phyloP scores from a whole-genome alignment of 495 filamentous ascomycete species.

The Podospora sp. region DNA sequence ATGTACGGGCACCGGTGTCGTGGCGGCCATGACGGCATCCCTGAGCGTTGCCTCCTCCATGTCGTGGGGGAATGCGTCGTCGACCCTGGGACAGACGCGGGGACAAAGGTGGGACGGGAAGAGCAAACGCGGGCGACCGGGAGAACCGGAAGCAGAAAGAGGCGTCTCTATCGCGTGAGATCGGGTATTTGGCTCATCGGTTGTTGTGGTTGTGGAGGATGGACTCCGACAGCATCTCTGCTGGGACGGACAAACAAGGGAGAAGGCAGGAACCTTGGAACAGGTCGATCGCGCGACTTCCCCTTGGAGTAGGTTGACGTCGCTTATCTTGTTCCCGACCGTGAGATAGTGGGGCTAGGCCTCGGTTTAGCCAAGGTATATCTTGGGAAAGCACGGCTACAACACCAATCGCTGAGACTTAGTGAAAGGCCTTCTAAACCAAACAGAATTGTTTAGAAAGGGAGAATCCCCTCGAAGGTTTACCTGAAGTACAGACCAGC shows the following conservation, averaged over 20 bases:
- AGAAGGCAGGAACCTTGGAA: neutral
- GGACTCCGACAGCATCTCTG: neutral
- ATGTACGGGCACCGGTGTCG: conserved; percentile 9
- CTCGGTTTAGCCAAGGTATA: neutral
- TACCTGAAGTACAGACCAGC: too few relatives aligned
- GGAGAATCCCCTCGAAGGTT: too few relatives aligned
- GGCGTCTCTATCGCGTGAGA: conserved; percentile 6
- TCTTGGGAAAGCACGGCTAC: too few relatives aligned
- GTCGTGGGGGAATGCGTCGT: neutral
- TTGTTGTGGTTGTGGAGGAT: neutral
- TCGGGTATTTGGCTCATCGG: conserved; percentile 7
- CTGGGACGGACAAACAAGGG: neutral
- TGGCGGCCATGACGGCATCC: conserved; percentile 24
- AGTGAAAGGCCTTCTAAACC: too few relatives aligned
- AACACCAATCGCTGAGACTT: too few relatives aligned
- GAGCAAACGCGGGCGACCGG: neutral
- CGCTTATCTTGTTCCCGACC: conserved; percentile 15
- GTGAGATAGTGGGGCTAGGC: conserved; percentile 7
- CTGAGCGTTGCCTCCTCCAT: conserved; percentile 6
- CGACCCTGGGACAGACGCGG: conserved; percentile 2
- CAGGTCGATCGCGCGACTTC: neutral
- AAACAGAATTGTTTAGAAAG: too few relatives aligned
- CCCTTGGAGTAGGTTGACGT: neutral
- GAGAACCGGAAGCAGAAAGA: neutral
- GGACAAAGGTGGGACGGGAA: conserved; percentile 2